These are phyloP conservation scores for Chionographis japonica DNA, from an alignment of 106 monocot species.

Conservation along the genomic window DNA sequence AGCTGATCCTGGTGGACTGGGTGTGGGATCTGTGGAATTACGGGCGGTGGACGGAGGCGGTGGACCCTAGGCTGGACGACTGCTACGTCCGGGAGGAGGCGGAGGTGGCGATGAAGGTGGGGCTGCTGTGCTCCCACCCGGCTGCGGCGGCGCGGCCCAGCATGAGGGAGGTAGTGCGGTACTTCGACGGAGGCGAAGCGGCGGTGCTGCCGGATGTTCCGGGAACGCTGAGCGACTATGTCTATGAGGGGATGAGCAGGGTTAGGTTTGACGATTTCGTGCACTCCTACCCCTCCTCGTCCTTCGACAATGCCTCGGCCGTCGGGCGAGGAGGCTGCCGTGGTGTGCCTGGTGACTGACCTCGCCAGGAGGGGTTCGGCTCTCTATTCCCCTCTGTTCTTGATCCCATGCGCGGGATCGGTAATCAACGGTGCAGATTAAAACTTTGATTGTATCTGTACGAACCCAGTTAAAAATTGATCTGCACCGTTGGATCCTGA, in stretches of 20 bases:
- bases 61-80: slow-evolving; percentile 2
- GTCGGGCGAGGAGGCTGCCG: too few species aligned
- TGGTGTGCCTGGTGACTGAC: too few species aligned
- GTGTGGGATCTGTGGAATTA: slow-evolving; percentile 5
- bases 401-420: too few species aligned
- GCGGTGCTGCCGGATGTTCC: background rate
- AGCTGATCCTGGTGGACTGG: slow-evolving; percentile 17
- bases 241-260: background rate
- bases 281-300: slow-evolving; percentile 27
- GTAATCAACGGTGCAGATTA: too few species aligned
- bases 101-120: slow-evolving; percentile 22
- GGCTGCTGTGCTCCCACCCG: slow-evolving; percentile 17
- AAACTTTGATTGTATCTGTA: too few species aligned
- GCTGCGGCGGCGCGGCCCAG: slow-evolving; percentile 11
- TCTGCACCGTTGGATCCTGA: too few species aligned
- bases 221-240: background rate
- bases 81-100: slow-evolving; percentile 3
- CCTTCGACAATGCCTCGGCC: slow-evolving; percentile 11
- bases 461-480: too few species aligned
- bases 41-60: slow-evolving; percentile 2
- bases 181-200: background rate
- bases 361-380: too few species aligned
- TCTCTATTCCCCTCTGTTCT: too few species aligned
- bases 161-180: slow-evolving; percentile 10
- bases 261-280: slow-evolving; percentile 40